Evolutionary conservation across 2,329 filamentous ascomycete species (phyloP).

Genomic region (Neopestalotiopsis clavispora): DNA sequence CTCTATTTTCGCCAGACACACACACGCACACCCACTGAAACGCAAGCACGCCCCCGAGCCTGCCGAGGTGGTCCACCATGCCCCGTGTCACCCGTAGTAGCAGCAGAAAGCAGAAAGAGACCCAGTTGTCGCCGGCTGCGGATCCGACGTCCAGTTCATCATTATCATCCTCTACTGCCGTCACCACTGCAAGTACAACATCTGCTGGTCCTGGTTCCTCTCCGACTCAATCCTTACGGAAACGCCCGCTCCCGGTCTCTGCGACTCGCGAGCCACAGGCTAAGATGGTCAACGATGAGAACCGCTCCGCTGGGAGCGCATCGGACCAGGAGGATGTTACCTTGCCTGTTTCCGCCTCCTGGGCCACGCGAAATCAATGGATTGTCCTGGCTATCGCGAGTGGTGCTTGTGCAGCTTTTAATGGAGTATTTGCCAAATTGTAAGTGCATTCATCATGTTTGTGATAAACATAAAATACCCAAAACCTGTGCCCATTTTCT

Average conservation of each 20-base stretch:
- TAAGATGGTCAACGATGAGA: constrained; percentile 7
- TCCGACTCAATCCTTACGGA: not conserved
- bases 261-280: not conserved
- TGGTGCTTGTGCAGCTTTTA: constrained; percentile 79
- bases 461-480: no score
- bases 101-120: not conserved
- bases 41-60: not conserved
- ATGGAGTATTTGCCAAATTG: constrained; percentile 85
- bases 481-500: no score
- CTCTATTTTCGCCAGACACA: not conserved
- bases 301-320: not conserved
- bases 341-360: constrained; percentile 22
- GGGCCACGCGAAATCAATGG: constrained; percentile 53
- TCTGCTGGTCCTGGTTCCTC: not conserved
- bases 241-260: not conserved
- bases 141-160: not conserved
- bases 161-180: not conserved
- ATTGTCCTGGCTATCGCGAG: constrained; percentile 74
- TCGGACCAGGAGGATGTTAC: not conserved
- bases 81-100: not conserved
- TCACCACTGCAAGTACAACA: not conserved
- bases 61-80: constrained; percentile 16
- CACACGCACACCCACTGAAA: not conserved
- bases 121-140: not conserved
- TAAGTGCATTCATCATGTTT: constrained; percentile 43